Percentiles rank a stretch among this genome's conserved stretches.
Evolutionary conservation across 208 protist species (phyloP).

Genomic region (Wallacemonas sp.): DNA sequence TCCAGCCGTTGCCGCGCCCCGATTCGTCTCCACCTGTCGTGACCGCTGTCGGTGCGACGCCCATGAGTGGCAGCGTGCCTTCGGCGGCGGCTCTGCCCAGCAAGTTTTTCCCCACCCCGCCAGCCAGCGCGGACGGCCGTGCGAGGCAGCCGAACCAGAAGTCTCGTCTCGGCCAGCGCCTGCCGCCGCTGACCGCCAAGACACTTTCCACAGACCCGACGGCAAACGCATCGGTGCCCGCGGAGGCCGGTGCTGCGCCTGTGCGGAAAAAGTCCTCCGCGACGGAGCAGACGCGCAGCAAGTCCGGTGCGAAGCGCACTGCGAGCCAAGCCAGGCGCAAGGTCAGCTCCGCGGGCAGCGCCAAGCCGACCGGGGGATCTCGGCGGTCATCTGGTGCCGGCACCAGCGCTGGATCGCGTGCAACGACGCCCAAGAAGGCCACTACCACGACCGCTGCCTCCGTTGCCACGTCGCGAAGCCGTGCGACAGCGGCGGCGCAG

Average conservation of each 20-base stretch:
- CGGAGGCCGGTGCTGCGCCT: too few species aligned
- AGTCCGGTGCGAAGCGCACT: neutral
- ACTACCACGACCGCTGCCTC: neutral
- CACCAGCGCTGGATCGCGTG: neutral
- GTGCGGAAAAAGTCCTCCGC: neutral
- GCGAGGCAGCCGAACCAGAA: neutral
- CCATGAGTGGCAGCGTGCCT: neutral
- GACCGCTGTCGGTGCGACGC: neutral
- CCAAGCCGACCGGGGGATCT: neutral
- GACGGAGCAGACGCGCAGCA: neutral
- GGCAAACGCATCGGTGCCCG: neutral
- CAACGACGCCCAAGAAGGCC: neutral
- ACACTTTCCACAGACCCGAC: neutral
- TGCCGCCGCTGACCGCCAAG: slow-evolving; percentile 2
- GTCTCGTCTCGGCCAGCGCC: neutral
- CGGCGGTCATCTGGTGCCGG: neutral
- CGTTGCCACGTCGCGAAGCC: neutral
- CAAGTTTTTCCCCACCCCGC: slow-evolving; percentile 32
- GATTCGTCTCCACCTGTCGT: slow-evolving; percentile 2
- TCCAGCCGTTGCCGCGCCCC: neutral
- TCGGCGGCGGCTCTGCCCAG: neutral
- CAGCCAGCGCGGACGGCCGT: slow-evolving; percentile 17
- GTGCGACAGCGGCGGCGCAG: neutral
- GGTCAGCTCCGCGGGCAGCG: slow-evolving; percentile 3
- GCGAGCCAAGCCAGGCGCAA: slow-evolving; percentile 1